Evolutionary conservation across 495 filamentous ascomycete genomes (phyloP), one percentile per base, ranked within the genome.

Genomic region (Lophium mytilinum): DNA sequence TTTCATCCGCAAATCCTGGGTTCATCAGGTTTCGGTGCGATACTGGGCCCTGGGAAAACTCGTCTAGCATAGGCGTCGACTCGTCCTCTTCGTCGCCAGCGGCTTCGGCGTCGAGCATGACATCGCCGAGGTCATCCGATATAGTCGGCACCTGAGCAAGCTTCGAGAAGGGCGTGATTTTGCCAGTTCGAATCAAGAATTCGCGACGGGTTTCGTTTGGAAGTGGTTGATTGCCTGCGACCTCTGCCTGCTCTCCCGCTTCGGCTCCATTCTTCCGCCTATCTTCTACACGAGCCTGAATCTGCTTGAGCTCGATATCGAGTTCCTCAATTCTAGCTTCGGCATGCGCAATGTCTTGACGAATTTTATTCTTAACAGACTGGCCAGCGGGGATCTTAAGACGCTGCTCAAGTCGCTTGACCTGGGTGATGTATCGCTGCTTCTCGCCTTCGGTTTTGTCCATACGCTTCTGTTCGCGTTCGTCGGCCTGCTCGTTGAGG

Each of bases 91-190:
- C 49, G n/a, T 71, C 77, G 19, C 80, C 78, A 21, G 72, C 76
- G 30, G 77, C 75, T 47, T 80, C 89, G 0, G 88, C 88, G 55
- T 90, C 86, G 12, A 89, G 73, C 43, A 95, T 78, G 8, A 83
- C 87, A 68, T 88, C 79, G 18, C 82, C 80, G 6, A 93, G 75
- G 49, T 80, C 82, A 15, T 83, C 79, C 6, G 79, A 73, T 1
- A 79, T 81, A 39, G 76, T 73, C 34, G 75, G 76, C 42, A 78
- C 76, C 63, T 66, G 54, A 36, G 61, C 68, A 62, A 91, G 78
- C 50, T 83, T 84, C 2, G 90, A 85, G 56, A 98, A 97, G 0
- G 93, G 93, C 0, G 93, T 98, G 62, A 98, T 98, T 70, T 97
- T 96, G 51, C 93, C 93, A 0, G 92, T 98, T 6, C 93, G 81